A percentile compares a stretch with the other conserved stretches of the same genome.
Evolutionary conservation across 2,329 filamentous ascomycete species (phyloP).

Genomic region (Teratosphaeria gauchensis): DNA sequence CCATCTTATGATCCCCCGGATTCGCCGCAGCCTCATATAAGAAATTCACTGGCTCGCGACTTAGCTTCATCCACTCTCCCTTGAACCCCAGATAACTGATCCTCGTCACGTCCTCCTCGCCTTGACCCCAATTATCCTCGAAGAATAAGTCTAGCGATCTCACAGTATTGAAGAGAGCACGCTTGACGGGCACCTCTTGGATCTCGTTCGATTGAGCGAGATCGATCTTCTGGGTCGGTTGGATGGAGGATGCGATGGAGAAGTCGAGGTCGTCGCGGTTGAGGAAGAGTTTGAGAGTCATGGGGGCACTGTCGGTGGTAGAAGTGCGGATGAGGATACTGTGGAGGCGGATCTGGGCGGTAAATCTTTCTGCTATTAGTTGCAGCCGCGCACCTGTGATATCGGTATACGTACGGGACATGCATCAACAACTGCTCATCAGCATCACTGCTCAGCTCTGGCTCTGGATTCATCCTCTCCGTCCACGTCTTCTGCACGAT

Average conservation of each 20-base stretch:
- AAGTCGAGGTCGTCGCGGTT: conserved; percentile 89
- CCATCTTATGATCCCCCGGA: conserved; percentile 66
- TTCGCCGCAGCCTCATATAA: conserved; percentile 92
- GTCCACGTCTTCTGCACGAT: conserved; percentile 88
- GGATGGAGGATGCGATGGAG: conserved; percentile 50
- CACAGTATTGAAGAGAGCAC: conserved; percentile 83
- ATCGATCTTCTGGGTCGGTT: conserved; percentile 65
- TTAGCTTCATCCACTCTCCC: conserved; percentile 85
- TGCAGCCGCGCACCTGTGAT: neutral
- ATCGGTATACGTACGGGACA: conserved; percentile 57
- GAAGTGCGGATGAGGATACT: conserved; percentile 78
- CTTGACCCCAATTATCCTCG: conserved; percentile 72
- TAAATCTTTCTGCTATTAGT: conserved; percentile 54
- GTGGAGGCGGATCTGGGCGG: conserved; percentile 86
- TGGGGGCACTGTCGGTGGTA: conserved; percentile 58
- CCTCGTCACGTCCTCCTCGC: conserved; percentile 68
- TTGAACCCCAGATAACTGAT: conserved; percentile 84
- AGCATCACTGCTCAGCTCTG: conserved; percentile 73
- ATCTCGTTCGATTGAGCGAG: conserved; percentile 69
- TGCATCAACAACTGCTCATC: conserved; percentile 93
- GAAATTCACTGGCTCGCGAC: conserved; percentile 72
- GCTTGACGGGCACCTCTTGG: conserved; percentile 78
- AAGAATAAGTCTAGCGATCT: conserved; percentile 77
- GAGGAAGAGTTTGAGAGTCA: conserved; percentile 75
- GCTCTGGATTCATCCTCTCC: conserved; percentile 60